Evolutionary conservation across 1,284 basidiomycete genomes (phyloP).

Genomic region (Omphalotus olearius): DNA sequence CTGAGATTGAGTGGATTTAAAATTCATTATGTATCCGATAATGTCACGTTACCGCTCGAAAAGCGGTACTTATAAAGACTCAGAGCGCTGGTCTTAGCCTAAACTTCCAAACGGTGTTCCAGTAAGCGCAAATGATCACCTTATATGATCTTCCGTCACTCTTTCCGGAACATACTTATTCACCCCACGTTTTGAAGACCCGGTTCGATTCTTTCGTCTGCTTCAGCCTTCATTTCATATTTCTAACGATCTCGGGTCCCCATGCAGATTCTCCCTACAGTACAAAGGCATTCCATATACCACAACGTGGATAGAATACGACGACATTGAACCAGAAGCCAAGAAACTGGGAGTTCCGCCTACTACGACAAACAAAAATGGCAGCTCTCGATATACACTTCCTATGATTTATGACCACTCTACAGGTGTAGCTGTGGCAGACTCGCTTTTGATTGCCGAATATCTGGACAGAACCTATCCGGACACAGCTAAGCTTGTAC

Average conservation of each 20-base stretch:
- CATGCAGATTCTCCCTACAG: constrained; percentile 30
- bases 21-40: too few species aligned
- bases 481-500: constrained; percentile 18
- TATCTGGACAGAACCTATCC: constrained; percentile 32
- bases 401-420: constrained; percentile 17
- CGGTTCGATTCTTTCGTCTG: not conserved
- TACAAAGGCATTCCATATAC: constrained; percentile 35
- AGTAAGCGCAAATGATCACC: not conserved
- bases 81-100: too few species aligned
- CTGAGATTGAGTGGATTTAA: too few species aligned
- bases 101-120: not conserved
- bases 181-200: not conserved
- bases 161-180: not conserved
- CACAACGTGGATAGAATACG: constrained; percentile 35
- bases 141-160: not conserved
- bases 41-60: too few species aligned
- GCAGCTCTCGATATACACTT: constrained; percentile 29
- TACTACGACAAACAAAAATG: constrained; percentile 22
- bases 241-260: not conserved
- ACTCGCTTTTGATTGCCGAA: constrained; percentile 26
- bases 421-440: constrained; percentile 22
- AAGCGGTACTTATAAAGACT: too few species aligned
- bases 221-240: not conserved
- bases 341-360: constrained; percentile 27
- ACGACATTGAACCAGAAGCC: constrained; percentile 29